Conservation (phyloP, 306 rosid genomes). For the Begonia loranthoides region DNA sequence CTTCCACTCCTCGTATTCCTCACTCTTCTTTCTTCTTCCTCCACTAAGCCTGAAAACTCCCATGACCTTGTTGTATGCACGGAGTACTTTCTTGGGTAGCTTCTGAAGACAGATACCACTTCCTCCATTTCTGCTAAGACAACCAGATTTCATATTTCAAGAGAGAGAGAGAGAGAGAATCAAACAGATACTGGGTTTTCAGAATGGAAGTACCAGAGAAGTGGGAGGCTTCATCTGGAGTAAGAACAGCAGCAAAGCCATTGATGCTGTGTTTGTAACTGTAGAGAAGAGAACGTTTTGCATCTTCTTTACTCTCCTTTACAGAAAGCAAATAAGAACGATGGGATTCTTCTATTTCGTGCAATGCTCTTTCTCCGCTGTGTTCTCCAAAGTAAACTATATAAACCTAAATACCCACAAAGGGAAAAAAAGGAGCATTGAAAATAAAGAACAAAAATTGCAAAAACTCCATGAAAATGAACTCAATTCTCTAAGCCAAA, state of each 20-base stretch:
- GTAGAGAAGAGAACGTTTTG: constrained; percentile 52
- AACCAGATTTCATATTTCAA: neutral
- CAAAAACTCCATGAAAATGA: no score
- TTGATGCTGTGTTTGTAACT: constrained; percentile 74
- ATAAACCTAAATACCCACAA: constrained; percentile 25
- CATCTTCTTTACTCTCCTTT: constrained; percentile 47
- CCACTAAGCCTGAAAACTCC: constrained; percentile 31
- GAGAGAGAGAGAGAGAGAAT: constrained; percentile 2
- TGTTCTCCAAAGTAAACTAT: constrained; percentile 47
- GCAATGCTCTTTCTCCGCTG: constrained; percentile 24
- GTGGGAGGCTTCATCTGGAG: constrained; percentile 42
- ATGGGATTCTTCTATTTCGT: constrained; percentile 42
- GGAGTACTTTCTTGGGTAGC: constrained; percentile 21
- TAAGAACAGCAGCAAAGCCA: constrained; percentile 90
- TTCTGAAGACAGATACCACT: constrained; percentile 25
- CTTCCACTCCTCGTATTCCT: neutral
- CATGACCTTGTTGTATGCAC: constrained; percentile 54
- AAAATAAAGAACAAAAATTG: no score
- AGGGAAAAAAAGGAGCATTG: no score
- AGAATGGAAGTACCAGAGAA: constrained; percentile 35
- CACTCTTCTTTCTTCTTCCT: neutral
- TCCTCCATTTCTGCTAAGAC: constrained; percentile 37
- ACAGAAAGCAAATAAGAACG: constrained; percentile 51
- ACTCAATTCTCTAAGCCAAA: no score
- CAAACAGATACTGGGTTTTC: neutral